Conservation (phyloP, 306 rosid genomes). For the Citrullus colocynthis region DNA sequence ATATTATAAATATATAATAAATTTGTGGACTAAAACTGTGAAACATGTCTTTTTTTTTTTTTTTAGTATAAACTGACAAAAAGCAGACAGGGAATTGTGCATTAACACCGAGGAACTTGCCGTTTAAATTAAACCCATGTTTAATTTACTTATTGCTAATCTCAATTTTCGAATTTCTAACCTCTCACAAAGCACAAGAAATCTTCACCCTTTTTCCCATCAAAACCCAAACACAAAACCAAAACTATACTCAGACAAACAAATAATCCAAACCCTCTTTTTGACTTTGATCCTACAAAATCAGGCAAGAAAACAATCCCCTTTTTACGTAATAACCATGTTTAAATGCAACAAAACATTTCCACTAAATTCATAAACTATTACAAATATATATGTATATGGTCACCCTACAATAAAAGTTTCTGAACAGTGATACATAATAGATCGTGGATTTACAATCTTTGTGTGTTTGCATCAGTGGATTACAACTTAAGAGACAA, state of each 20-base stretch:
- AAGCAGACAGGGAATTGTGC: neutral
- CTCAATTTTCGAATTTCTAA: conserved; percentile 16
- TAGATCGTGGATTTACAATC: conserved; percentile 23
- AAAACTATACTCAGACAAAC: neutral
- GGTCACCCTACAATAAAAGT: too few relatives aligned
- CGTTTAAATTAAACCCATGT: neutral
- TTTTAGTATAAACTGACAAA: neutral
- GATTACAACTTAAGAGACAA: conserved; percentile 31
- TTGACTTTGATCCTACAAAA: neutral
- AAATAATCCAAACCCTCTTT: neutral
- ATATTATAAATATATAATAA: neutral
- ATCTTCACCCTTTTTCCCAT: conserved; percentile 24
- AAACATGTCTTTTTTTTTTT: too few relatives aligned
- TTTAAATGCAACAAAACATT: neutral
- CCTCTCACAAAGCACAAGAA: conserved; percentile 42
- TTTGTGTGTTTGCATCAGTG: conserved; percentile 42
- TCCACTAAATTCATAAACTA: too few relatives aligned
- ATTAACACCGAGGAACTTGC: neutral
- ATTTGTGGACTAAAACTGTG: neutral
- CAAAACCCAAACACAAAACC: neutral
- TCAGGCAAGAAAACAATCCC: neutral
- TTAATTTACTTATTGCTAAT: neutral
- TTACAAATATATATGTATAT: too few relatives aligned
- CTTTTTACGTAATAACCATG: neutral
- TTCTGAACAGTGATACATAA: neutral